Percentiles rank a stretch among this genome's conserved stretches.
These are phyloP conservation scores for Penicillium sp. DNA, from an alignment of 2,329 filamentous ascomycete genomes.

Conservation along the genomic window DNA sequence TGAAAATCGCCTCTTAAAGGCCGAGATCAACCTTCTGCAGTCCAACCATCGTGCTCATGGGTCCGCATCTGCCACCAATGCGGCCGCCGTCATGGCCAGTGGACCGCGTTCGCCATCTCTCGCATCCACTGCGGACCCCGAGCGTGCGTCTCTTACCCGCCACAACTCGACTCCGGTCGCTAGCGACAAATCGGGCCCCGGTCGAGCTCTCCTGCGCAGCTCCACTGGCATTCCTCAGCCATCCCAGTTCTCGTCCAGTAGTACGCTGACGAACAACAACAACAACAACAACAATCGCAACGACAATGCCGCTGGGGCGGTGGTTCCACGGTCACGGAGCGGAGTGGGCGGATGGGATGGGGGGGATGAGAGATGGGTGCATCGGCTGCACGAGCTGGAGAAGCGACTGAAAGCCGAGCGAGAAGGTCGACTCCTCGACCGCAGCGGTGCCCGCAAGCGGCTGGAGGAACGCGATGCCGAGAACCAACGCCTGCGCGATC, in stretches of 20 bases:
- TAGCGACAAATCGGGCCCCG: conserved; percentile 24
- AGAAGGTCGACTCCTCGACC: conserved; percentile 77
- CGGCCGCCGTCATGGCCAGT: conserved; percentile 28
- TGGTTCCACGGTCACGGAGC: conserved; percentile 22
- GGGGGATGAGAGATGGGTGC: conserved; percentile 70
- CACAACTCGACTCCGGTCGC: conserved; percentile 49
- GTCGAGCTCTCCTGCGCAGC: conserved; percentile 26
- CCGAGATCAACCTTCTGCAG: conserved; percentile 63
- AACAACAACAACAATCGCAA: too few relatives aligned
- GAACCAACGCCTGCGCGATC: conserved; percentile 62
- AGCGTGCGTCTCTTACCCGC: conserved; percentile 46
- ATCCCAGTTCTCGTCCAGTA: conserved; percentile 28
- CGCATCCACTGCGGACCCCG: conserved; percentile 23
- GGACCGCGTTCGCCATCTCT: conserved; percentile 17
- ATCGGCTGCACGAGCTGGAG: conserved; percentile 81
- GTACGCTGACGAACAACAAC: conserved; percentile 25
- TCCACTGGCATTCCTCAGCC: conserved; percentile 32
- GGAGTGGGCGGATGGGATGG: conserved; percentile 26
- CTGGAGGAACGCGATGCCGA: conserved; percentile 69
- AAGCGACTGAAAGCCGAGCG: conserved; percentile 81
- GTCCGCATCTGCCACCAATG: conserved; percentile 39
- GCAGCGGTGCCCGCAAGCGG: conserved; percentile 73
- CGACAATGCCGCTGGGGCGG: conserved; percentile 12
- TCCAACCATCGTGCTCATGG: conserved; percentile 54
- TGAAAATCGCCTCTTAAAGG: conserved; percentile 56